Base-by-base conservation (phyloP, 2,329 filamentous ascomycete genomes). In the Lachnellula willkommii region DNA sequence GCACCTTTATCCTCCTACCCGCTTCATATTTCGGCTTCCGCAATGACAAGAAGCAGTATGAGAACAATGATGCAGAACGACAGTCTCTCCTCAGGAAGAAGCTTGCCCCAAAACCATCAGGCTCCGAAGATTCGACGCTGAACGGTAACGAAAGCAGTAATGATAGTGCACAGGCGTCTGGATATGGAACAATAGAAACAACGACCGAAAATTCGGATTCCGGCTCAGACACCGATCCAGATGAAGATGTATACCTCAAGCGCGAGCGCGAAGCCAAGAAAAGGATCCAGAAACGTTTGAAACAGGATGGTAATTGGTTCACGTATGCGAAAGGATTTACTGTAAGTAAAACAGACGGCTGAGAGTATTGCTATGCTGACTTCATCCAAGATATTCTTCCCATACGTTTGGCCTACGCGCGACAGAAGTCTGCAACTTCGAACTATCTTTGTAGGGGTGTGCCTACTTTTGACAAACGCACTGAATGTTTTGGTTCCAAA, bases 401-500 rank as follows among this genome's bases (percentile, higher is more conserved):
- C 89, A 0, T 89, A 90, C 66, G 76, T 95, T 20, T 92, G 88
- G 83, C 90, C 91, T 1, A 79, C 82, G 51, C 79, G 84, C 43
- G 81, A 87, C 65, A 79, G 76, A 52, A 70, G 73, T 14, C 78
- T 94, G 17, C 89, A 94, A 68, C 69, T 88, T 17, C 84, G 85
- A 53, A 81, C 88, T 20, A 73, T 80, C 11, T 75, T 88, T 4
- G 85, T 94, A 46, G 79, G 80, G 0, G 45, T 88, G 1, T 88
- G 88, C 62, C 75, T 94, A 22, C 69, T 91, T n/a, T 74, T 78
- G 51, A 81, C 85, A 54, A 90, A 92, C 61, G 81, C 81, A 5
- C 75, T 95, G 50, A 89, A 91, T 63, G 75, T 95, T 14, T 73
- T 95, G 43, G 83, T 90, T 35, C 90, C 90, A n/a, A 81, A 88